Evolutionary conservation across 1,284 basidiomycete species (phyloP).

Genomic region (Paramarasmius palmivorus): DNA sequence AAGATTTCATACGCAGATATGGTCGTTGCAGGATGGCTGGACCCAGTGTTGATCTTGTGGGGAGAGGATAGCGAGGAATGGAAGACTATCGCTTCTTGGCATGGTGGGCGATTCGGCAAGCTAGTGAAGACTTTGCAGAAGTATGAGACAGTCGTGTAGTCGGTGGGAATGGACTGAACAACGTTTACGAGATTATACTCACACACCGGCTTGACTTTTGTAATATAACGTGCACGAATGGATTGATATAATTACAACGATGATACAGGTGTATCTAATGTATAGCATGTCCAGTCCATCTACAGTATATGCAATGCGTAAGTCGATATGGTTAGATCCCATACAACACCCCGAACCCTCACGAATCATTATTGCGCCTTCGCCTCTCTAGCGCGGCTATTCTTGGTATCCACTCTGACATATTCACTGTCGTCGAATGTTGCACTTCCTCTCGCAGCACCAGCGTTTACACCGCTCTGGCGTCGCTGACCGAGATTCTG

Average conservation of each 20-base stretch:
- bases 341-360: no score
- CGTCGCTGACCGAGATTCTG: constrained; percentile 1
- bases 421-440: constrained; percentile 70
- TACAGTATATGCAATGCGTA: not conserved
- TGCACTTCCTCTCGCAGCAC: not conserved
- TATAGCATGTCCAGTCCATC: not conserved
- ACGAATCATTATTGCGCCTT: no score
- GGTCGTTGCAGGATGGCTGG: constrained; percentile 20
- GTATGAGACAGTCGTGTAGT: constrained; percentile 10
- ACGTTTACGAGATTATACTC: no score
- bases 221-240: not conserved
- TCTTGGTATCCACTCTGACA: constrained; percentile 79
- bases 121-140: constrained; percentile 25
- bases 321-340: not conserved
- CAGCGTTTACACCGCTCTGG: not conserved
- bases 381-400: constrained; percentile 43
- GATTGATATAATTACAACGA: not conserved
- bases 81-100: constrained; percentile 22
- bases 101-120: constrained; percentile 29
- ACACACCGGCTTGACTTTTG: not conserved
- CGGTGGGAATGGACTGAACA: not conserved
- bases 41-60: constrained; percentile 20
- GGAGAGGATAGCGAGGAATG: constrained; percentile 28
- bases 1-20: constrained; percentile 31
- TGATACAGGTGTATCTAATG: not conserved